Base-by-base conservation (phyloP, 2,329 filamentous ascomycete species). In the Ophiocordyceps sinensis region DNA sequence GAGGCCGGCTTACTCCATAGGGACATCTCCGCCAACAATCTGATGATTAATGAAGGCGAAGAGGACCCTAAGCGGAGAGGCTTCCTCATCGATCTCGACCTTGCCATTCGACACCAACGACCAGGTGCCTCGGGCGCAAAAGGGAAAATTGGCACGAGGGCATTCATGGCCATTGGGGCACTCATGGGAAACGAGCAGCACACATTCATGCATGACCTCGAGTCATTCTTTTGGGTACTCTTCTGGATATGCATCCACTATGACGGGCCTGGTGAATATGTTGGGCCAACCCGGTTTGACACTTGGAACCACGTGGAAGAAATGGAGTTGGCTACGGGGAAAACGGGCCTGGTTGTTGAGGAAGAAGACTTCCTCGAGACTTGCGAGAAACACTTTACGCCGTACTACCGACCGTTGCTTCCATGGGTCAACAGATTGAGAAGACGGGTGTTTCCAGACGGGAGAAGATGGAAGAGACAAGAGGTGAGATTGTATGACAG, bases 151-250 rank as follows among this genome's bases (percentile, higher is more conserved):
- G 58, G 62, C 11, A 67, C 60, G 15, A 53, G 51, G 48, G 59
- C 57, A 2, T 68, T 67, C 41, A 68, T 44, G 44, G 44, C 42
- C 2, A 46, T 48, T 21, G 42, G 44, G 4, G 29, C 31, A 2
- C 57, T 69, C 39, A 41, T 58, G 12, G 61, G 57, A n/a, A n/a
- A n/a, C 19, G 55, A 67, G 49, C 43, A 58, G 32, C 59, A 68
- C 49, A 63, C 55, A 1, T 66, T 65, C 28, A 67, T 67, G 53
- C 58, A 70, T 46, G 57, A 67, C 43, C 55, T 66, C 12, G 61
- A 69, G 46, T 70, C 60, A 5, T 67, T 68, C 44, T 69, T 66
- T 48, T 68, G 53, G 64, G 46, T 45, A 0, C 17, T 46, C 1
- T 42, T 42, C 28, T 41, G 32, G 39, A 36, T 36, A 41, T 41